A percentile compares a stretch with the other conserved stretches of the same genome.
These are phyloP conservation scores for Saturnispora quitensis DNA, from an alignment of 805 yeast genomes.

Conservation along the genomic window DNA sequence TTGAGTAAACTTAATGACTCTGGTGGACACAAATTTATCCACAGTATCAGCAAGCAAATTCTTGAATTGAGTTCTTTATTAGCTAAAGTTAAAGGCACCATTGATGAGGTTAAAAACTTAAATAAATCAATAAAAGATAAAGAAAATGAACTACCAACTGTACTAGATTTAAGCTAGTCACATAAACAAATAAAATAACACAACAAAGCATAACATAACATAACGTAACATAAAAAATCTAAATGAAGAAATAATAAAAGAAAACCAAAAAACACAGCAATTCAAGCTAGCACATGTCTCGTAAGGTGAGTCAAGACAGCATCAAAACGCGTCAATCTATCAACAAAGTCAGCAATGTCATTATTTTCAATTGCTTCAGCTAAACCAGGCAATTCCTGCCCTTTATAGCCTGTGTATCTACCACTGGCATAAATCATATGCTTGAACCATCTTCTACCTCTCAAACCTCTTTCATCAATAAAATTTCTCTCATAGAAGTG, in stretches of 20 bases:
- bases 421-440: conserved; percentile 54
- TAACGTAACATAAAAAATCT: not conserved
- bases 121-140: not conserved
- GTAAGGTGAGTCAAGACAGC: conserved; percentile 7
- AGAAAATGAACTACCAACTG: not conserved
- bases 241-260: not conserved
- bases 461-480: conserved; percentile 39
- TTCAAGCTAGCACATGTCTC: not conserved
- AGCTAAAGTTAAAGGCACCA: not conserved
- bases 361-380: conserved; percentile 45
- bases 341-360: conserved; percentile 27
- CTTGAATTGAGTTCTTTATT: not conserved
- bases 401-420: conserved; percentile 52
- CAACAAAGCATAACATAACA: not conserved
- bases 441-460: conserved; percentile 46
- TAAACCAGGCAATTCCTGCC: conserved; percentile 47
- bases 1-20: not conserved
- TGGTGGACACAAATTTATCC: not conserved
- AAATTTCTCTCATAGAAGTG: conserved; percentile 38
- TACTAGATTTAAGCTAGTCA: not conserved
- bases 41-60: not conserved
- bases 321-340: conserved; percentile 15
- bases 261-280: not conserved
- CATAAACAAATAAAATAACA: not conserved
- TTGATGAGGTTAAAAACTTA: not conserved